Base-by-base conservation (phyloP, 352 stramenopile genomes). In the Globisporangium spinosum region DNA sequence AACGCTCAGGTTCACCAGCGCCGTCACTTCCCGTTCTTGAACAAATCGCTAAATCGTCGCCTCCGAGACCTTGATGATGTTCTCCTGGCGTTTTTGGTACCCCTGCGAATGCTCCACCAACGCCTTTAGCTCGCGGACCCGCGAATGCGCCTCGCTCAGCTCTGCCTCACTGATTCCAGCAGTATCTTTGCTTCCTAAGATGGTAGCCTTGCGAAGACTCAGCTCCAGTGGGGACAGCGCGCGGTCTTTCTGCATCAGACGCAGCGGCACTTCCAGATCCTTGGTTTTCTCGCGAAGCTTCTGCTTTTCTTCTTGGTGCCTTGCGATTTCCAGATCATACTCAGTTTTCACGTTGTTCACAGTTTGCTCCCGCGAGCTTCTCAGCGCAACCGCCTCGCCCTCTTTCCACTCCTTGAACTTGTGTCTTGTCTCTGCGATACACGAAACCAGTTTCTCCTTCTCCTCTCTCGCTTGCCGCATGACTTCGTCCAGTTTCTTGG, bases 351-450 rank as follows among this genome's bases (percentile, higher is more conserved):
- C 38, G 15, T 78, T 79, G 32, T 77, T 73, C 32, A 88, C 38
- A 2, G 78, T 73, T 47, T 90, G 79, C 8, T 92, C 80, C 40
- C 72, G 73, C 20, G 82, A 70, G 9, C 34, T 73, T 32, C 73
- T 72, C 7, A 90, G 45, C 20, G 70, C 61, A n/a, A 51, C 63
- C 0, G 69, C 78, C 65, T 92, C 80, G 0, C 73, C 71, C 55
- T 92, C 79, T 68, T 83, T 87, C 82, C 84, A 92, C 43, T 88
- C 82, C 1, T 79, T 82, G 43, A 92, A 90, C 25, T 85, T 85
- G 32, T 72, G 70, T 4, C 79, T 69, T 7, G 76, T 85, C 34
- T 90, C 80, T 6, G 82, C 72, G 13, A 90, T 83, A 64, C 77
- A 80, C 0, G 65, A 65, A 0, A 80, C 77, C 25, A 90, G 78